Conservation (phyloP, 2,329 filamentous ascomycete species). For the Chrysoporthe cubensis region DNA sequence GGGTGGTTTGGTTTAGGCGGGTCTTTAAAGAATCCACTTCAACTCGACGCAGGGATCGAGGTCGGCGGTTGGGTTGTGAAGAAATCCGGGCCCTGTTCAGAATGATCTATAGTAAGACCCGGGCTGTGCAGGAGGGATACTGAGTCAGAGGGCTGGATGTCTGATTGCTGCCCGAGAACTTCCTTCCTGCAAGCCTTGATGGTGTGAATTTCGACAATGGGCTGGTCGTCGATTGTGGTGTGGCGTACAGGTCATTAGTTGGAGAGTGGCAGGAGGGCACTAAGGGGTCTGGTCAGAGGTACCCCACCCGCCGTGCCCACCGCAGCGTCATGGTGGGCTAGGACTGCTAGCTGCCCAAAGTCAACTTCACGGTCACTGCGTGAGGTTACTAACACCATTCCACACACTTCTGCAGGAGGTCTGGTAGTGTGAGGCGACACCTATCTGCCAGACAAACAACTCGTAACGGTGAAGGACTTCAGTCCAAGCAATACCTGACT, state of each 20-base stretch:
- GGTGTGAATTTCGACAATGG: neutral
- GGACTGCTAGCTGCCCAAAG: slow-evolving; percentile 4
- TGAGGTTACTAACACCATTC: neutral
- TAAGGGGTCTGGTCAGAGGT: neutral
- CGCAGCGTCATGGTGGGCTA: slow-evolving; percentile 26
- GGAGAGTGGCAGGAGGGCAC: slow-evolving; percentile 37
- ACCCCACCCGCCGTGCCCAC: slow-evolving; percentile 41
- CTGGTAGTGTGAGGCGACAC: neutral
- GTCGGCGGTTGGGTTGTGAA: neutral
- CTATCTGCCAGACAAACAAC: neutral
- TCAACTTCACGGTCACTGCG: too few relatives aligned
- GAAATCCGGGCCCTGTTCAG: neutral
- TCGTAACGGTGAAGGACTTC: neutral
- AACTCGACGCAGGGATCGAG: slow-evolving; percentile 23
- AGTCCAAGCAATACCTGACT: neutral
- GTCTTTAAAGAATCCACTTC: slow-evolving; percentile 22
- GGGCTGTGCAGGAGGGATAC: neutral
- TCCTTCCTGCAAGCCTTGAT: neutral
- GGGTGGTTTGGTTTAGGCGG: slow-evolving; percentile 34
- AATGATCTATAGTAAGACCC: neutral
- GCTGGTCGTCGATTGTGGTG: neutral
- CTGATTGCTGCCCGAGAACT: slow-evolving; percentile 1
- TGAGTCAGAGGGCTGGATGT: slow-evolving; percentile 1
- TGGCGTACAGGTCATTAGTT: slow-evolving; percentile 1
- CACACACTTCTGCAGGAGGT: neutral